A percentile compares a stretch with the other conserved stretches of the same genome.
Evolutionary conservation across 2,329 filamentous ascomycete genomes (phyloP).

Genomic region (Xylariaceae sp.): DNA sequence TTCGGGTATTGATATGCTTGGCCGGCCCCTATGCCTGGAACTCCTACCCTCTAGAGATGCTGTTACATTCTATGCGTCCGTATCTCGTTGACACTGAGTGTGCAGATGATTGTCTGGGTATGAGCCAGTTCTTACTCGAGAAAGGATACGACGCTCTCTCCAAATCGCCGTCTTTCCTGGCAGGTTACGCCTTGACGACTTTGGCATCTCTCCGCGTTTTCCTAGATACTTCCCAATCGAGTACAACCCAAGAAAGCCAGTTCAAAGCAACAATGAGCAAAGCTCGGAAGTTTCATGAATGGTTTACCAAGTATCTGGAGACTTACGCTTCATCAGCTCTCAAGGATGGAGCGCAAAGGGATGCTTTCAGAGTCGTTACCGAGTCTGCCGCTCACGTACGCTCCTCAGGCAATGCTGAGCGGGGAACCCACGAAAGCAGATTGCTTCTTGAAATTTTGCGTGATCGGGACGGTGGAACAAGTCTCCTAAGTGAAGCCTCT

Average conservation of each 20-base stretch:
- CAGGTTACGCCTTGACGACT: slow-evolving; percentile 73
- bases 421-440: slow-evolving; percentile 68
- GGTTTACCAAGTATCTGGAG: slow-evolving; percentile 67
- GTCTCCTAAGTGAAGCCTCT: slow-evolving; percentile 65
- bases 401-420: slow-evolving; percentile 62
- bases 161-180: slow-evolving; percentile 66
- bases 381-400: slow-evolving; percentile 62
- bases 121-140: slow-evolving; percentile 76
- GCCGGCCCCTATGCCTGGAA: slow-evolving; percentile 66
- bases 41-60: slow-evolving; percentile 85
- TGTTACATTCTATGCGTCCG: slow-evolving; percentile 71
- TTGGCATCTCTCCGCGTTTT: slow-evolving; percentile 74
- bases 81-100: slow-evolving; percentile 81
- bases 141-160: slow-evolving; percentile 60
- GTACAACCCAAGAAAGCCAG: slow-evolving; percentile 79
- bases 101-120: slow-evolving; percentile 81
- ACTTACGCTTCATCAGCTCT: slow-evolving; percentile 53
- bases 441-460: slow-evolving; percentile 74
- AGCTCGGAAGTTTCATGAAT: slow-evolving; percentile 68
- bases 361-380: slow-evolving; percentile 62
- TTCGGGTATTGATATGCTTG: slow-evolving; percentile 74
- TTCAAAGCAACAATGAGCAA: slow-evolving; percentile 71
- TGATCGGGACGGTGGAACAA: slow-evolving; percentile 57
- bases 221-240: slow-evolving; percentile 66
- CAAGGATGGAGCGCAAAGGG: slow-evolving; percentile 41